Base-by-base conservation (phyloP, 2,329 filamentous ascomycete genomes). In the Exophiala viscosa region DNA sequence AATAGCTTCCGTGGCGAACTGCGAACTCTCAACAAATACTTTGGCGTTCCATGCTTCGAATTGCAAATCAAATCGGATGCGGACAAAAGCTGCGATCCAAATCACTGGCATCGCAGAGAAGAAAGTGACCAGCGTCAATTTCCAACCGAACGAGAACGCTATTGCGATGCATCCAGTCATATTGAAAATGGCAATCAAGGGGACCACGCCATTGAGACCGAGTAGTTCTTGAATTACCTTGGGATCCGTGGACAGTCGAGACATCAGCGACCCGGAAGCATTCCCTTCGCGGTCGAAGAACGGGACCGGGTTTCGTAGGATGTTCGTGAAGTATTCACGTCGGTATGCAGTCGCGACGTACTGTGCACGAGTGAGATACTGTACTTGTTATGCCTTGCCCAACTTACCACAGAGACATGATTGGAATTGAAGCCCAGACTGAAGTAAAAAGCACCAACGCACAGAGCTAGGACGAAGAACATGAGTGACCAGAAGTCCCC, bases 141-240 rank as follows among this genome's bases (percentile, higher is more conserved):
- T 91, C 88, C 88, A 91, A 1, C 85, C 85, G 65, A 86, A 89
- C 3, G 78, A 73, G 62, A 88, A 90, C 1, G 85, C 77, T 46
- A 91, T 85, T 39, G 78, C 72, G 11, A 88, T 69, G 6, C 80
- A 82, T 0, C 86, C 87, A 7, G 82, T 62, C 2, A 91, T 69
- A 44, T 81, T 85, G 64, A 88, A 85, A 17, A 86, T 64, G 7
- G 84, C 82, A 15, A 88, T 85, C 40, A 92, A 73, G 48, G 96
- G 78, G 6, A 90, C 91, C 42, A 89, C 89, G 0, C 95, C 79
- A 1, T 75, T 79, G 0, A 72, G 61, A 0, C 76, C 75, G 14
- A 81, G 65, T 3, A 80, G 62, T 52, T 81, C 77, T 60, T 76
- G 72, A 0, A 81, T 60, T 20, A 76, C 70, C 10, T 74, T 76